Base-by-base conservation (phyloP, 2,329 filamentous ascomycete species). In the Neoarthrinium moseri region DNA sequence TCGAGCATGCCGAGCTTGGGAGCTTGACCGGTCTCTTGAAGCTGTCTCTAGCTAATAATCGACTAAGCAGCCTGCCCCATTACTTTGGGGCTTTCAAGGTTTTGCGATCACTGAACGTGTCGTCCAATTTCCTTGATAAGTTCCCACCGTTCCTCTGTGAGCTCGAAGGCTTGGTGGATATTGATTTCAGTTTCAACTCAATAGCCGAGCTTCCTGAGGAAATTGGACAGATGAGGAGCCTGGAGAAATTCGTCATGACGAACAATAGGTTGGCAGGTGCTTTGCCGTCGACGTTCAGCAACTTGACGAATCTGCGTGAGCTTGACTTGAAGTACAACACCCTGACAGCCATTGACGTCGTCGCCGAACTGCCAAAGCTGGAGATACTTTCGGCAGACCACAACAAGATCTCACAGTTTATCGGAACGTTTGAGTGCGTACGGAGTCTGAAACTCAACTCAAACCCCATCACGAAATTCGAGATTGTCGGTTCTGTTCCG, bases 131-230 rank as follows among this genome's bases (percentile, higher is more conserved):
- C 50, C 77, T 99, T 45, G 85, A 86, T 46, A 81, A 81, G 32
- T 95, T 99, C 52, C 94, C 94, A 0, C 75, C 85, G 18, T 95
- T 95, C 57, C 74, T 99, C 18, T 92, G 90, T 65, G 79, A 89
- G 20, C 72, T 99, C 17, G 83, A 83, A 53, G 91, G 86, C 34
- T 71, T 99, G 36, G 88, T 96, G 11, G 92, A 99, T 62, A 80
- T 99, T 32, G 94, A 99, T 59, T 83, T 99, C 61, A 97, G 92
- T 64, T 99, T 99, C 78, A 99, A 99, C 63, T 81, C 85, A 32
- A 96, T 99, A 51, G 80, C 81, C 10, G 80, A 74, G 44, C 71
- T 99, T 6, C 91, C 91, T 1, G 83, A 86, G 12, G 73, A 84
- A 51, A 88, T 99, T 53, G 89, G 91, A 6, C 82, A 83, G 45